Evolutionary conservation across 2,329 filamentous ascomycete genomes (phyloP), one percentile per base, ranked within the genome.

Genomic region (Trichoderma arundinaceum): DNA sequence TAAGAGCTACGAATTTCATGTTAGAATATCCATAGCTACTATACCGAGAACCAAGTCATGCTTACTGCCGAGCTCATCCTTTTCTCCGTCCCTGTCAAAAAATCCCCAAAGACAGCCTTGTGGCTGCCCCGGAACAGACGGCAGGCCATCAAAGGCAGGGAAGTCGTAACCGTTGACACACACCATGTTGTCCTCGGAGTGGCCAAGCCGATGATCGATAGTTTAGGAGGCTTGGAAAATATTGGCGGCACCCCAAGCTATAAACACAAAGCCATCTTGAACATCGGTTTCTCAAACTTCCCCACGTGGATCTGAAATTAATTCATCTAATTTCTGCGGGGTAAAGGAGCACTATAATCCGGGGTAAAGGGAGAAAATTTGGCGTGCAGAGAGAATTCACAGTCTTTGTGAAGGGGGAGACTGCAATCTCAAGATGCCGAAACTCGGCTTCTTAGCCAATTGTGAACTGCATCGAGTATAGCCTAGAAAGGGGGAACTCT

Each of bases 1-100:
- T 57, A 6, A 57, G 15, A 4, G 39, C 54, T 44, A 44, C 8
- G 28, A n/a, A 17, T 1, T 1, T 5, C 13, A 15, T 7, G 22
- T 51, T 51, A 32, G 48, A 51, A 51, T 4, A 9, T 32, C 9
- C 48, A n/a, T 9, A 4, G 13, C 15, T 7, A 32, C 13, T n/a
- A 54, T 56, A 8, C 38, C 13, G 53, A 28, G 39, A 35, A 13
- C 15, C 28, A n/a, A 32, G 17, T 28, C 35, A 52, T 0, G 3
- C 54, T 44, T n/a, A 57, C 54, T 57, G n/a, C 54, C 54, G 7
- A 57, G 39, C 39, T 57, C 54, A 44, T 57, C 54, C 39, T 57
- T 44, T 3, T 44, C 28, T 28, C 22, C 22, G 12, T 41, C 54
- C 28, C 41, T 41, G 15, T 57, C 54, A 1, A 57, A 57, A 12